Percentiles rank a stretch among this genome's conserved stretches.
Conservation (phyloP, 2,329 filamentous ascomycete species). For the Tolypocladium cylindrosporum region DNA sequence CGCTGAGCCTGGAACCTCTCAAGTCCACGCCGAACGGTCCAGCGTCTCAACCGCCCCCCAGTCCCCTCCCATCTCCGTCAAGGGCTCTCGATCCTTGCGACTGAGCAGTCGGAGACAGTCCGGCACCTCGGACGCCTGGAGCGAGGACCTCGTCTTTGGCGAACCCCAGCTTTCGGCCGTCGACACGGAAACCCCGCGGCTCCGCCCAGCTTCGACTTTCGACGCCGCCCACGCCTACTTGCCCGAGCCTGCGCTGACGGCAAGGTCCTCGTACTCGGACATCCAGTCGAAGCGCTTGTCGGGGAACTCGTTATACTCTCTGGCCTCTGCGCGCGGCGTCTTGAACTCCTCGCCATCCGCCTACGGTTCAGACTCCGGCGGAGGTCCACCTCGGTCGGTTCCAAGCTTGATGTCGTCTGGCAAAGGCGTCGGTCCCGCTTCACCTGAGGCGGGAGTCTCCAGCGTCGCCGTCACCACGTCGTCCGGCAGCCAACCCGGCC, state of each 20-base stretch:
- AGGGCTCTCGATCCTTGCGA: constrained; percentile 29
- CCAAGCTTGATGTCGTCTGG: constrained; percentile 36
- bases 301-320: constrained; percentile 62
- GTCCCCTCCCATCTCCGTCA: constrained; percentile 31
- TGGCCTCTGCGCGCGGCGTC: constrained; percentile 49
- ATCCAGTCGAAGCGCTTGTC: constrained; percentile 56
- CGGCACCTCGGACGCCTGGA: constrained; percentile 28
- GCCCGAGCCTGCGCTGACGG: constrained; percentile 37
- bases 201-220: constrained; percentile 22
- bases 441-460: constrained; percentile 40
- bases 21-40: constrained; percentile 46
- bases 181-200: constrained; percentile 38
- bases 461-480: constrained; percentile 45
- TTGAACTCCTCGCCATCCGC: constrained; percentile 38
- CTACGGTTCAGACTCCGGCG: constrained; percentile 40
- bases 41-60: constrained; percentile 54
- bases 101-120: constrained; percentile 34
- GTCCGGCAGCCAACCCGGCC: constrained; percentile 26
- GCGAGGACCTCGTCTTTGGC: constrained; percentile 23
- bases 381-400: constrained; percentile 28
- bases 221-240: constrained; percentile 23
- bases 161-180: constrained; percentile 34
- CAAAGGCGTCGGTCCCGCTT: constrained; percentile 29
- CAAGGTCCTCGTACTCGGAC: constrained; percentile 39
- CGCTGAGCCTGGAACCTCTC: constrained; percentile 49